phyloP scores from a whole-genome alignment of 225 moss, liverwort and hornwort genomes.

The Lunularia cruciata region DNA sequence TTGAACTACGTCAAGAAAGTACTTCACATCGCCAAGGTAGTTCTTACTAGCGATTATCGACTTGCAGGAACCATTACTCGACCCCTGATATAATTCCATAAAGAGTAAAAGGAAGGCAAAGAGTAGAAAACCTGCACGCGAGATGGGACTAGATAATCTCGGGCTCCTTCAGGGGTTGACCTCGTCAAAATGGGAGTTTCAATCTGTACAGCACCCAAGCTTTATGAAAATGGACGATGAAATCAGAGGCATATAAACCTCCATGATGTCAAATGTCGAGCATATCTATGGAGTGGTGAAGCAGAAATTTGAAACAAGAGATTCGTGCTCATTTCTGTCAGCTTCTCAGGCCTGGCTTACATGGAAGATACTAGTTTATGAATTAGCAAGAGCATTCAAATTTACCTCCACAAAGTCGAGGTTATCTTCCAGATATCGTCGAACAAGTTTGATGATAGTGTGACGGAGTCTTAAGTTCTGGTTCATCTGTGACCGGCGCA shows the following conservation, averaged over 20 bases:
- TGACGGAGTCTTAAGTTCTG: constrained; percentile 89
- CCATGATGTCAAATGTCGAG: background rate
- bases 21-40: too few relatives aligned
- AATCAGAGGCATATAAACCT: background rate
- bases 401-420: constrained; percentile 91
- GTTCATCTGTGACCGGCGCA: constrained; percentile 91
- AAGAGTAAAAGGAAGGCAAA: background rate
- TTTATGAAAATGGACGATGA: background rate
- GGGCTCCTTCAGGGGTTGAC: constrained; percentile 98
- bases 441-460: constrained; percentile 80
- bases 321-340: too few relatives aligned
- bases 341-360: too few relatives aligned
- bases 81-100: too few relatives aligned
- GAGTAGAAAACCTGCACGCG: constrained; percentile 62
- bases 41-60: too few relatives aligned
- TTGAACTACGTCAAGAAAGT: too few relatives aligned
- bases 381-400: background rate
- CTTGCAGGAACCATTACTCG: too few relatives aligned
- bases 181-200: constrained; percentile 95
- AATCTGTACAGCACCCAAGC: constrained; percentile 52
- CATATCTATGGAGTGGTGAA: background rate
- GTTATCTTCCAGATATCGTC: constrained; percentile 83
- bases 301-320: background rate
- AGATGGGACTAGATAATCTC: constrained; percentile 98
- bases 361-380: too few relatives aligned